Evolutionary conservation across 2,329 filamentous ascomycete genomes (phyloP).

Genomic region (Graphiopsis chlorocephala): DNA sequence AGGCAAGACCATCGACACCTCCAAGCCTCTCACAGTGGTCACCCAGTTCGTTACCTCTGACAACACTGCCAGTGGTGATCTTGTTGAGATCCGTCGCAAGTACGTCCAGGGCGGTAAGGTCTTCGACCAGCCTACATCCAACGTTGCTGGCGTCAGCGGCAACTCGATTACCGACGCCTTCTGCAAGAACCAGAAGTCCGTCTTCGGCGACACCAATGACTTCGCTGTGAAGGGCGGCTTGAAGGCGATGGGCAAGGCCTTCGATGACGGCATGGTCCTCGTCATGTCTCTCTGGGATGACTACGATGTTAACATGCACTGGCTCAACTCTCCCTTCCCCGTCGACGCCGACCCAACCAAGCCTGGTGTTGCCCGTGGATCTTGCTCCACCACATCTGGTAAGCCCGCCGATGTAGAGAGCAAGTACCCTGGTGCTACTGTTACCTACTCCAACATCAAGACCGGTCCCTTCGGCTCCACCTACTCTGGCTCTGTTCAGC

Average conservation of each 20-base stretch:
- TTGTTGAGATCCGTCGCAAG: slow-evolving; percentile 61
- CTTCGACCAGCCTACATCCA: slow-evolving; percentile 52
- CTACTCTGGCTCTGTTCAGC: slow-evolving; percentile 24
- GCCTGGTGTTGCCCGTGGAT: slow-evolving; percentile 47
- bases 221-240: slow-evolving; percentile 59
- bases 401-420: slow-evolving; percentile 49
- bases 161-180: slow-evolving; percentile 57
- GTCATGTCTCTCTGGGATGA: slow-evolving; percentile 67
- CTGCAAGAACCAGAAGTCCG: slow-evolving; percentile 45
- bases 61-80: slow-evolving; percentile 50
- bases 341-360: slow-evolving; percentile 18
- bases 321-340: slow-evolving; percentile 57
- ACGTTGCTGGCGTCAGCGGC: slow-evolving; percentile 48
- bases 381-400: slow-evolving; percentile 55
- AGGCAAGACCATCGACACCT: slow-evolving; percentile 58
- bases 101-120: slow-evolving; percentile 63
- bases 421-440: slow-evolving; percentile 48
- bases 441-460: slow-evolving; percentile 57
- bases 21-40: slow-evolving; percentile 61
- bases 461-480: slow-evolving; percentile 62
- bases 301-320: slow-evolving; percentile 67
- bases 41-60: slow-evolving; percentile 62
- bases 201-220: slow-evolving; percentile 38
- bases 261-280: slow-evolving; percentile 60
- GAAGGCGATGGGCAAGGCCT: slow-evolving; percentile 52